Conservation (phyloP, 129 eudicot genomes). For the Flaveria linearis region DNA sequence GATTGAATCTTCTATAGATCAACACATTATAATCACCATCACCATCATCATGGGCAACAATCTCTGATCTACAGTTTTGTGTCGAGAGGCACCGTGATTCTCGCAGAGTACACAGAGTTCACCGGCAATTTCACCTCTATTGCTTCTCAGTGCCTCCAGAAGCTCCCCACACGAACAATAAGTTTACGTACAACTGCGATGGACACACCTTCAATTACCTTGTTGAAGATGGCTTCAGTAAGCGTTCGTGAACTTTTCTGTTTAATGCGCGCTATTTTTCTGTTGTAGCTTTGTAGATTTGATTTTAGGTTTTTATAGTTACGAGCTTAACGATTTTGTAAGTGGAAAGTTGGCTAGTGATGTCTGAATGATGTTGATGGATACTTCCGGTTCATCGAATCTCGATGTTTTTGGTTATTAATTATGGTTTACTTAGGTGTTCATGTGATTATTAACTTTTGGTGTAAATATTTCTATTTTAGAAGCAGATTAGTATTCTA, state of each 20-base stretch:
- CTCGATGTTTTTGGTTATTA: background rate
- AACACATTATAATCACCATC: background rate
- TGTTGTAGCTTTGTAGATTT: slow-evolving; percentile 13
- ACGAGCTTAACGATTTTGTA: background rate
- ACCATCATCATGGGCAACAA: slow-evolving; percentile 40
- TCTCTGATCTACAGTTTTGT: slow-evolving; percentile 54
- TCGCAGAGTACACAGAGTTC: slow-evolving; percentile 57
- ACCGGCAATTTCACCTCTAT: slow-evolving; percentile 56
- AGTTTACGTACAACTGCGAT: slow-evolving; percentile 54
- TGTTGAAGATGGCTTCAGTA: slow-evolving; percentile 59
- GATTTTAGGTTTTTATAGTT: background rate
- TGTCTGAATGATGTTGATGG: background rate
- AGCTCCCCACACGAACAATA: slow-evolving; percentile 55
- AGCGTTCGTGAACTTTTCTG: slow-evolving; percentile 7
- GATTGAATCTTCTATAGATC: slow-evolving; percentile 7
- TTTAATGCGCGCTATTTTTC: background rate
- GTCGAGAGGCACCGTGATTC: slow-evolving; percentile 52
- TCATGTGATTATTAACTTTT: background rate
- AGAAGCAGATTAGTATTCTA: background rate
- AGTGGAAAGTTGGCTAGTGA: background rate
- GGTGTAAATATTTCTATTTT: background rate
- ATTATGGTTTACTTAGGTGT: background rate
- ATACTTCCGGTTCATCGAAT: background rate
- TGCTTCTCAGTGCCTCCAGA: slow-evolving; percentile 59
- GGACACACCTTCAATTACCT: slow-evolving; percentile 65